Conservation (phyloP, 2,329 filamentous ascomycete species). For the Exophiala bonariae region DNA sequence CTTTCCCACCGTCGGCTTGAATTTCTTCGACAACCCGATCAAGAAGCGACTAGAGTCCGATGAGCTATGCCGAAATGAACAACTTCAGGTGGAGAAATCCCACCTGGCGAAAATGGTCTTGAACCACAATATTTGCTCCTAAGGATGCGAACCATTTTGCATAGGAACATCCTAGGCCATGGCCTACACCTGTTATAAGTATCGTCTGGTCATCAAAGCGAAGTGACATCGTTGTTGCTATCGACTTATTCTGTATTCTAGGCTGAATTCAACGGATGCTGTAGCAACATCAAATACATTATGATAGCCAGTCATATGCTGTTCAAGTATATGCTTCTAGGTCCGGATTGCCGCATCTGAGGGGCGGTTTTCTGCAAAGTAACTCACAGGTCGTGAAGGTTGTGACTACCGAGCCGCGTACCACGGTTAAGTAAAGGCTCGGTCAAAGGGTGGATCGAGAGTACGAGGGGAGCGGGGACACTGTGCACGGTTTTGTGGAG, state of each 20-base stretch:
- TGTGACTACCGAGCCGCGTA: background rate
- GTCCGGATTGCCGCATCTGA: background rate
- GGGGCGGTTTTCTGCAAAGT: too few species aligned
- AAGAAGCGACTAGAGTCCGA: background rate
- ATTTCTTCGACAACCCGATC: background rate
- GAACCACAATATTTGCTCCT: constrained; percentile 5
- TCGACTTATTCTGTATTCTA: background rate
- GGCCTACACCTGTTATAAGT: constrained; percentile 1
- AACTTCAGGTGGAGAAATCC: background rate
- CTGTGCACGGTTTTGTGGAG: too few species aligned
- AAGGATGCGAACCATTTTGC: background rate
- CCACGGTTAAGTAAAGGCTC: background rate
- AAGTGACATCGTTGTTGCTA: constrained; percentile 5
- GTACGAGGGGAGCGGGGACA: too few species aligned
- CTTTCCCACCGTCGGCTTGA: background rate
- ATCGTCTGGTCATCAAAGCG: constrained; percentile 8
- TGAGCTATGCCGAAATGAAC: background rate
- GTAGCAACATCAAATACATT: too few species aligned
- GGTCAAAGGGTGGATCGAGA: too few species aligned
- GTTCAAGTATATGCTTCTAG: background rate
- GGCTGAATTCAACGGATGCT: background rate
- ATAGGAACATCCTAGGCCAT: background rate
- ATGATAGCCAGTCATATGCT: background rate
- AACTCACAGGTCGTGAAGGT: too few species aligned
- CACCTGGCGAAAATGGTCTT: background rate